These are phyloP conservation scores for Massariosphaeria phaeospora DNA, from an alignment of 495 filamentous ascomycete species.

Conservation along the genomic window DNA sequence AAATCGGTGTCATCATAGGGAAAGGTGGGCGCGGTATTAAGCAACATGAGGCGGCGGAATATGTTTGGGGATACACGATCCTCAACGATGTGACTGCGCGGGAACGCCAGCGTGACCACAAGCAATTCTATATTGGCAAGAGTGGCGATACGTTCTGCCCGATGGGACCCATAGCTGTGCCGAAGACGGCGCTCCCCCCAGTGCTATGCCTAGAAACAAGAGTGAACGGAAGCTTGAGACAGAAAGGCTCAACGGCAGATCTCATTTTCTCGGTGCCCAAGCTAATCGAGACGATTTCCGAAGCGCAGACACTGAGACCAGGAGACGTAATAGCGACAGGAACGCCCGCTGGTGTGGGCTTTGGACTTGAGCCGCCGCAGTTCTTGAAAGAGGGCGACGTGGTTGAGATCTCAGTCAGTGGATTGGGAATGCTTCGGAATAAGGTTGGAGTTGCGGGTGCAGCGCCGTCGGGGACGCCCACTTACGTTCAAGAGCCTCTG, in stretches of 20 bases:
- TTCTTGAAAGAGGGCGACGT: conserved; percentile 48
- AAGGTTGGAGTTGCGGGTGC: no score
- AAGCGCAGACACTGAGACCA: conserved; percentile 44
- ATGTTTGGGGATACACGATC: conserved; percentile 55
- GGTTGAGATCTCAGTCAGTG: conserved; percentile 43
- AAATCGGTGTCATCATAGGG: conserved; percentile 54
- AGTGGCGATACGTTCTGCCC: conserved; percentile 54
- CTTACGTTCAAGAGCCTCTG: conserved; percentile 26
- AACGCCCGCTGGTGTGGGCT: conserved; percentile 52
- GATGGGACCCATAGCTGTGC: conserved; percentile 53
- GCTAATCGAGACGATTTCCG: conserved; percentile 44
- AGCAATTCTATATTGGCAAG: conserved; percentile 56
- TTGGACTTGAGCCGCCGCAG: conserved; percentile 46
- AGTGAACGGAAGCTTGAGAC: conserved; percentile 46
- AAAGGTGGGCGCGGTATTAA: conserved; percentile 46
- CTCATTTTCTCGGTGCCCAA: conserved; percentile 47
- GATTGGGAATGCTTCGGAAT: conserved; percentile 47
- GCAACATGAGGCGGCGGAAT: conserved; percentile 46
- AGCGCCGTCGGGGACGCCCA: conserved; percentile 33
- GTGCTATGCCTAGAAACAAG: conserved; percentile 43
- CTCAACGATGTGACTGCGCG: conserved; percentile 55
- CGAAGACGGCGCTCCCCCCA: conserved; percentile 42
- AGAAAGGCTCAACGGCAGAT: conserved; percentile 43
- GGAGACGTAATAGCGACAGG: conserved; percentile 50
- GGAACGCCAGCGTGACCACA: conserved; percentile 53